A percentile compares a stretch with the other conserved stretches of the same genome.
These are phyloP conservation scores for Torulaspora maleeae DNA, from an alignment of 805 yeast genomes.

Conservation along the genomic window DNA sequence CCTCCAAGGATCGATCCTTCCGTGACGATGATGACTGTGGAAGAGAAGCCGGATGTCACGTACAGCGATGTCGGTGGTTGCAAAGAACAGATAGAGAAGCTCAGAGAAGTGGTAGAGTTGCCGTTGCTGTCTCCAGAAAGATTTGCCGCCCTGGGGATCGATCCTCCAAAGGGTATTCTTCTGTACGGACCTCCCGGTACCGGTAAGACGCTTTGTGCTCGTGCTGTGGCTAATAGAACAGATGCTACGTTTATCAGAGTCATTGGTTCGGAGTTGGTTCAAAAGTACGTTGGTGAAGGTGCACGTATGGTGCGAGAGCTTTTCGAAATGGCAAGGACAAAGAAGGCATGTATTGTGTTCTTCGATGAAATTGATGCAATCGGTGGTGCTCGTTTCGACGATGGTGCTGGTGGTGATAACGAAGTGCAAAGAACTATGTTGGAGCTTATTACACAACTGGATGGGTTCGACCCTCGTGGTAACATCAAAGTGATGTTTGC, in stretches of 20 bases:
- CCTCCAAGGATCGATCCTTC: conserved; percentile 98
- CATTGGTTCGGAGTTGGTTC: conserved; percentile 96
- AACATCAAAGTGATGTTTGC: conserved; percentile 99
- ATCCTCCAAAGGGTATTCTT: conserved; percentile 97
- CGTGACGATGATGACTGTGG: conserved; percentile 99
- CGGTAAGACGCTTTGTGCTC: conserved; percentile 95
- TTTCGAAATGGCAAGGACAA: conserved; percentile 98
- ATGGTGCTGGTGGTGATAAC: conserved; percentile 98
- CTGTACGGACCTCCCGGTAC: conserved; percentile 99
- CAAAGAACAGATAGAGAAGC: conserved; percentile 95
- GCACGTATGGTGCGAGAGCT: conserved; percentile 99
- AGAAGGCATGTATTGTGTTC: conserved; percentile 95
- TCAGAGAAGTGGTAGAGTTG: conserved; percentile 92
- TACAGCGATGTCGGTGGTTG: conserved; percentile 98
- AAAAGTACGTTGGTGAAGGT: conserved; percentile 99
- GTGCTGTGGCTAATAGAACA: conserved; percentile 98
- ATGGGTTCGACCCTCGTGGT: conserved; percentile 98
- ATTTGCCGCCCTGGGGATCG: conserved; percentile 93
- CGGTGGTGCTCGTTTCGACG: conserved; percentile 99
- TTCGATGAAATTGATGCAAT: conserved; percentile 98
- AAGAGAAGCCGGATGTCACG: conserved; percentile 98
- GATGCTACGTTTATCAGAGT: conserved; percentile 98
- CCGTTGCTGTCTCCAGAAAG: conserved; percentile 94
- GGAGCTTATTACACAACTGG: conserved; percentile 95
- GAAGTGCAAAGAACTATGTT: conserved; percentile 99